phyloP scores from a whole-genome alignment of 495 filamentous ascomycete species.

The Neurospora sp. region DNA sequence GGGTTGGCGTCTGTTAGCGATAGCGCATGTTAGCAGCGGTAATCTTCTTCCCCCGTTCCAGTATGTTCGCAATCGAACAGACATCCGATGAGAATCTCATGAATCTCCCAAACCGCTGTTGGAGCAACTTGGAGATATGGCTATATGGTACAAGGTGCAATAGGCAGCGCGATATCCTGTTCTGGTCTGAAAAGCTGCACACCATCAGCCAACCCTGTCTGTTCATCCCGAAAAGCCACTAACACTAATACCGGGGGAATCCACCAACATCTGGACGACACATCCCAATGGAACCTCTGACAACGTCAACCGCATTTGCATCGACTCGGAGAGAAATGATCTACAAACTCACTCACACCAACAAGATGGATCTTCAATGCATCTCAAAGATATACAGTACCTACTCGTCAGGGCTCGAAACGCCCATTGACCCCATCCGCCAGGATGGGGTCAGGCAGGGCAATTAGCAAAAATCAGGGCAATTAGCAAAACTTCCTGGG shows the following conservation, averaged over 20 bases:
- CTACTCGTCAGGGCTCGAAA: no score
- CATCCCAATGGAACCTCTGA: background rate
- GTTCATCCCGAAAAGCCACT: background rate
- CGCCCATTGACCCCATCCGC: no score
- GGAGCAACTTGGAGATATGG: background rate
- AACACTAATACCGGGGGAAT: background rate
- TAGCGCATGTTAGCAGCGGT: background rate
- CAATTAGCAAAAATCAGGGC: no score
- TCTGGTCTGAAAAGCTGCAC: background rate
- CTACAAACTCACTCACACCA: background rate
- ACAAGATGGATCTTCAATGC: background rate
- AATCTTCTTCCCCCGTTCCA: background rate
- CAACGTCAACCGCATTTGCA: background rate
- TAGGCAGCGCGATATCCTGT: background rate
- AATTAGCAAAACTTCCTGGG: no score
- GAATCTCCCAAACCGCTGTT: background rate
- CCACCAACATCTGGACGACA: background rate
- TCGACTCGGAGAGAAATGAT: background rate
- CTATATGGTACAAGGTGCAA: background rate
- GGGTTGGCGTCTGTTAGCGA: conserved; percentile 1
- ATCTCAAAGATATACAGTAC: background rate
- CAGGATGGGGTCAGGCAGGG: no score
- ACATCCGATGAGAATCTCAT: background rate
- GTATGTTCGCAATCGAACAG: background rate
- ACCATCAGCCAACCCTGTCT: background rate